Conservation (phyloP, 306 rosid genomes). For the Alnus glutinosa region DNA sequence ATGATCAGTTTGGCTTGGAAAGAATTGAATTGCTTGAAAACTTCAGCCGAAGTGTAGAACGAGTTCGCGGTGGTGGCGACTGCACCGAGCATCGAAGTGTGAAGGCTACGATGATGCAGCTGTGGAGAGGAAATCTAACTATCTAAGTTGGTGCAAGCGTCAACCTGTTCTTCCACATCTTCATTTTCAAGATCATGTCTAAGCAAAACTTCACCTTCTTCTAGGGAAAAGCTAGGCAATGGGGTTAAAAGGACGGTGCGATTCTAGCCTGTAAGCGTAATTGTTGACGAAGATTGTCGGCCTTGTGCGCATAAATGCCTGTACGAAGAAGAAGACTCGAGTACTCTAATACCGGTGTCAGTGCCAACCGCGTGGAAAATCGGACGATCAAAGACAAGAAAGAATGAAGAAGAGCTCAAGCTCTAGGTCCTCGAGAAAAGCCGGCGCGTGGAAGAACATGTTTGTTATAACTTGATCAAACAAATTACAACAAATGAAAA, state of each 20-base stretch:
- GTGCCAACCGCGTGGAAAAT: slow-evolving; percentile 68
- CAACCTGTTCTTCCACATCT: slow-evolving; percentile 75
- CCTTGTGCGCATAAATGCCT: slow-evolving; percentile 65
- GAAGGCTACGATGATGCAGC: slow-evolving; percentile 8
- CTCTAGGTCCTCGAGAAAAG: slow-evolving; percentile 34
- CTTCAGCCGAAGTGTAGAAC: slow-evolving; percentile 64
- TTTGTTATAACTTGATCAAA: too few species aligned
- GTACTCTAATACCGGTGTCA: slow-evolving; percentile 33
- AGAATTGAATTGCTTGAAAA: slow-evolving; percentile 54
- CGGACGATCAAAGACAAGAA: slow-evolving; percentile 38
- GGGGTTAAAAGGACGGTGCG: slow-evolving; percentile 68
- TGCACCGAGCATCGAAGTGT: slow-evolving; percentile 70
- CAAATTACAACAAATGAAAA: too few species aligned
- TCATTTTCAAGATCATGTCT: slow-evolving; percentile 83
- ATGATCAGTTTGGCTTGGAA: slow-evolving; percentile 59
- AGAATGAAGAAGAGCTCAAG: slow-evolving; percentile 32
- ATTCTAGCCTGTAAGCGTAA: slow-evolving; percentile 77
- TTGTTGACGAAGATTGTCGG: slow-evolving; percentile 64
- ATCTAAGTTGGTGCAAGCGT: slow-evolving; percentile 34
- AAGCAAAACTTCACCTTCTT: slow-evolving; percentile 62
- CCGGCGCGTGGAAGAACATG: slow-evolving; percentile 32
- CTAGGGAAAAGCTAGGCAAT: slow-evolving; percentile 46
- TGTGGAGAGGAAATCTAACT: slow-evolving; percentile 30
- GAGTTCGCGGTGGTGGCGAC: slow-evolving; percentile 79
- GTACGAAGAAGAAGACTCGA: slow-evolving; percentile 40